Evolutionary conservation across 768 basidiomycete genomes (phyloP), one percentile per base, ranked within the genome.

Genomic region (Suillus alpinus): DNA sequence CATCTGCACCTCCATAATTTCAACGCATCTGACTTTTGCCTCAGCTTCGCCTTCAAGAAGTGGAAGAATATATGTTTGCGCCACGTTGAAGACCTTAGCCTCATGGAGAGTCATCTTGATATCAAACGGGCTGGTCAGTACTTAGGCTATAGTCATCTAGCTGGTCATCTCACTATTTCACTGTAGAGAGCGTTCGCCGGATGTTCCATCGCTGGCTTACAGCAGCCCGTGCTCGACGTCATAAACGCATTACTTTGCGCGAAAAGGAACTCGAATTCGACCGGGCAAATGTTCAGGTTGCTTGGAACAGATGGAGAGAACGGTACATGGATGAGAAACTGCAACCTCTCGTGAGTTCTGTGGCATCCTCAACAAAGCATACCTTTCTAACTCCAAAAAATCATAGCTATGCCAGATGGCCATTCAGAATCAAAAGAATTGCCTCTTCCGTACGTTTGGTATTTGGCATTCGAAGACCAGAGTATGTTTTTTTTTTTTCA

Each of bases 21-120:
- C 64, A 40, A 50, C 55, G 61, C 53, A 44, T 29, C 53, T 32
- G 31, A 37, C 58, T 12, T 40, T 53, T 50, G 59, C 34, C 16
- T 10, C 63, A 92, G 88, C 40, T 67, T 70, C 57, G 81, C 83
- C 6, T 89, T 90, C 65, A 77, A 72, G 51, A 89, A 87, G 73
- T 94, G 92, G 92, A 86, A 84, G 67, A 74, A 71, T 6, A 76
- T 82, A 40, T 84, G 81, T 66, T 73, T 78, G 40, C 84, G 86
- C 29, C 90, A 91, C 68, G 80, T 81, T 2, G 89, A 92, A 69
- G 85, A 88, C 63, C 73, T 87, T 3, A 87, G 85, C 65, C 81
- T 95, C n/a, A 85, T 94, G 83, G 87, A 92, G 68, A 93, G 90
- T 68, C 91, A 92, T 71, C 83, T 87, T 59, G 82, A 89, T 62